A percentile compares a stretch with the other conserved stretches of the same genome.
These are phyloP conservation scores for Debaryomycetaceae sp. DNA, from an alignment of 1,139 yeast genomes.

Conservation along the genomic window DNA sequence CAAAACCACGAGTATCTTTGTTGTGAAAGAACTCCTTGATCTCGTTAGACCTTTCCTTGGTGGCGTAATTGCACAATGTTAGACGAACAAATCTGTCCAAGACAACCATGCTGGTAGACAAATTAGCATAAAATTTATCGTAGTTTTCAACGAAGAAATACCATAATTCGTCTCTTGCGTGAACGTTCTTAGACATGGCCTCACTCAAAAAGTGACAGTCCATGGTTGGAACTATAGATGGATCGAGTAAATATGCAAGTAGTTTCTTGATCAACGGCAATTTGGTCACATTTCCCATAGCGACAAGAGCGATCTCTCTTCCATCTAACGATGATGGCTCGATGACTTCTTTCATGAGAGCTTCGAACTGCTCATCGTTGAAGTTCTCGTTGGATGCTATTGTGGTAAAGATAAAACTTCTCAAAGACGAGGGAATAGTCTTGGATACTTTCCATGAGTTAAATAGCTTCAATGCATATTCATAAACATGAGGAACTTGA, in stretches of 20 bases:
- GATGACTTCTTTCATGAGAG: slow-evolving; percentile 47
- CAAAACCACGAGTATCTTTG: slow-evolving; percentile 59
- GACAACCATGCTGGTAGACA: slow-evolving; percentile 57
- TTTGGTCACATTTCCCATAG: slow-evolving; percentile 57
- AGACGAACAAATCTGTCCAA: slow-evolving; percentile 61
- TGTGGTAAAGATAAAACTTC: slow-evolving; percentile 51
- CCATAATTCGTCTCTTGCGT: slow-evolving; percentile 53
- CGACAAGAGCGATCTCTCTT: slow-evolving; percentile 58
- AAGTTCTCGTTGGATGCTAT: slow-evolving; percentile 40
- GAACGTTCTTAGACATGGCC: slow-evolving; percentile 49
- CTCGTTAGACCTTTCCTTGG: slow-evolving; percentile 39
- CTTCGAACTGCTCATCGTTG: slow-evolving; percentile 42
- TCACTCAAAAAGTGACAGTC: slow-evolving; percentile 60
- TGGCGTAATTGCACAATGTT: slow-evolving; percentile 47
- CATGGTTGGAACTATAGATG: slow-evolving; percentile 58
- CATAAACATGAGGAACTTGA: slow-evolving; percentile 47
- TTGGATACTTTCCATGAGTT: slow-evolving; percentile 27
- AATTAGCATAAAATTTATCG: slow-evolving; percentile 39
- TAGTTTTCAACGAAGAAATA: slow-evolving; percentile 53
- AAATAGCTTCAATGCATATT: slow-evolving; percentile 43
- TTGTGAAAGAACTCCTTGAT: slow-evolving; percentile 49
- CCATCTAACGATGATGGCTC: slow-evolving; percentile 64
- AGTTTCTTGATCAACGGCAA: slow-evolving; percentile 32
- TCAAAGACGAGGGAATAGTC: slow-evolving; percentile 52
- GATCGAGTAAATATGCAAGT: slow-evolving; percentile 37